Percentiles rank a stretch among this genome's conserved stretches.
Conservation (phyloP, 495 filamentous ascomycete genomes). For the Xylaria telfairii region DNA sequence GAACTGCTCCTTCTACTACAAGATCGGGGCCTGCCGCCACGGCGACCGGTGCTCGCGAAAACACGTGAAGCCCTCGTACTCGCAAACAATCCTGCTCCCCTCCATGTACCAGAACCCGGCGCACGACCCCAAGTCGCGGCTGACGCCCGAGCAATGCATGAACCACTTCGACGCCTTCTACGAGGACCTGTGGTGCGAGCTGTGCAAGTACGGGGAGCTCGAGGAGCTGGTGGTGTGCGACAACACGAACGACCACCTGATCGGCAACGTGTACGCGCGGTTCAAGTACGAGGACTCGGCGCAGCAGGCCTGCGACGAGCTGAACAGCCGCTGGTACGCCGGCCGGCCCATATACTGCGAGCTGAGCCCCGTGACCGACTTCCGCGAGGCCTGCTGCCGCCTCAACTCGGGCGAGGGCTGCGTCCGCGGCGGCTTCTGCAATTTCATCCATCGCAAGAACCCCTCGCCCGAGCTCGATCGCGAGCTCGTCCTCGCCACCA, state of each 20-base stretch:
- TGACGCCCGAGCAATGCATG: slow-evolving; percentile 92
- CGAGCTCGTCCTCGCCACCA: slow-evolving; percentile 83
- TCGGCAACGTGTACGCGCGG: slow-evolving; percentile 98
- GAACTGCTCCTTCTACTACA: slow-evolving; percentile 69
- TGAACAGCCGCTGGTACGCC: slow-evolving; percentile 97
- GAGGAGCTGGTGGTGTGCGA: slow-evolving; percentile 91
- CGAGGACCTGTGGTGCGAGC: slow-evolving; percentile 99
- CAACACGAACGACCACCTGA: slow-evolving; percentile 98
- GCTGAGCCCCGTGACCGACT: slow-evolving; percentile 94
- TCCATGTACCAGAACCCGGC: slow-evolving; percentile 99
- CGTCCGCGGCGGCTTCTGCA: slow-evolving; percentile 96
- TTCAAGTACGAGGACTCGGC: slow-evolving; percentile 99
- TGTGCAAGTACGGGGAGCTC: slow-evolving; percentile 91
- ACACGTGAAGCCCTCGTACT: slow-evolving; percentile 98
- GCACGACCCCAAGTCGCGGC: slow-evolving; percentile 95
- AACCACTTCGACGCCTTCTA: slow-evolving; percentile 99
- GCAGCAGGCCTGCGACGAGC: slow-evolving; percentile 88
- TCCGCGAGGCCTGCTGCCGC: slow-evolving; percentile 95
- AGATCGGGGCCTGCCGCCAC: slow-evolving; percentile 97
- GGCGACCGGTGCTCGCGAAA: slow-evolving; percentile 97
- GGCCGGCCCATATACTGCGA: slow-evolving; percentile 98
- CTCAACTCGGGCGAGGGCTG: slow-evolving; percentile 95
- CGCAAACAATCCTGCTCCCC: slow-evolving; percentile 94
- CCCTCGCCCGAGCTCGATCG: slow-evolving; percentile 85
- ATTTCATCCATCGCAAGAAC: slow-evolving; percentile 98